Evolutionary conservation across 2,329 filamentous ascomycete species (phyloP), one percentile per base, ranked within the genome.

Genomic region (Scorias spongiosa): DNA sequence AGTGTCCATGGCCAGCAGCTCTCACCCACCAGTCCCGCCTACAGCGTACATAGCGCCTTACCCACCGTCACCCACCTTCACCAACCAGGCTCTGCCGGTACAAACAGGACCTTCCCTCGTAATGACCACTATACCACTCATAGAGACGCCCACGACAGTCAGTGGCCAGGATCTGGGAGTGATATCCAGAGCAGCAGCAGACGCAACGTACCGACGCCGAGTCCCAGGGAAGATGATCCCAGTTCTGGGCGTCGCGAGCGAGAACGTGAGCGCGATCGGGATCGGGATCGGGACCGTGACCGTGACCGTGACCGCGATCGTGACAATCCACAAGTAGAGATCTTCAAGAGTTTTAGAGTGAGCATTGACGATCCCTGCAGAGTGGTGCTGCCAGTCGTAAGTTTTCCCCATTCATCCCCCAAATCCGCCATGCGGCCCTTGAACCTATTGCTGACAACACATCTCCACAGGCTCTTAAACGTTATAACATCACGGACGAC

Each of bases 321-420:
- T 29, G 57, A 60, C 43, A 70, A 70, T 48, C 66, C 67, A 10
- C 66, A 70, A 53, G 88, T 95, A 47, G 91, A 98, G 63, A 95
- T 98, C 47, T 96, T 96, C 78, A 98, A 98, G 63, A 93, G 85
- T 1, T 98, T 98, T 74, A 81, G 89, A 34, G 91, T 98, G 49
- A 91, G 84, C 60, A 93, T 96, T 75, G 91, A 98, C 54, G 91
- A 98, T 58, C 91, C 91, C 2, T 98, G 91, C 66, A 84, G 94
- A 68, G 95, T 95, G 62, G 91, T 98, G 26, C 72, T 98, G 2
- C 91, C 91, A 1, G 91, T 93, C 12, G 57, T 59, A 48, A 48
- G 57, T 55, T 17, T 26, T 14, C 8, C 10, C 29, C 29, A 12
- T 43, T 29, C 36, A 37, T 40, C 36, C 45, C 20, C 30, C 29